phyloP scores from a whole-genome alignment of 108 stramenopile species.

The Licmophora abbreviata region DNA sequence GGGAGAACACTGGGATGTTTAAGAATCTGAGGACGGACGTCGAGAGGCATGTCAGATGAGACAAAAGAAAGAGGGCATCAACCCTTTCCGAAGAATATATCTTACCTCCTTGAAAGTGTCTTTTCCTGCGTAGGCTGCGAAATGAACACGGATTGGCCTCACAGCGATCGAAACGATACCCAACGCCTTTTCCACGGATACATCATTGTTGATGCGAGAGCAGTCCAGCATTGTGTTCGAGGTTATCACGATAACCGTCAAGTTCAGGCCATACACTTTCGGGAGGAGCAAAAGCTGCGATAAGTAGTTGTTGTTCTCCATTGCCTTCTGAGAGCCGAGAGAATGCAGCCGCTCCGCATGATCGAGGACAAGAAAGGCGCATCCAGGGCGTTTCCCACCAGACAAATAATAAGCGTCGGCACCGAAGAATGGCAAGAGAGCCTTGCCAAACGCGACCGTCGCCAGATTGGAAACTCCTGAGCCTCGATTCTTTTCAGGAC shows the following conservation, averaged over 20 bases:
- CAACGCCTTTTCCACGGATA: slow-evolving; percentile 17
- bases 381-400: slow-evolving; percentile 9
- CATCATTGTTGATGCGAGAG: slow-evolving; percentile 34
- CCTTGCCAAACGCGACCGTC: slow-evolving; percentile 1
- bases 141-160: slow-evolving; percentile 39
- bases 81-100: too few relatives aligned
- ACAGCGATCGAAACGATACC: slow-evolving; percentile 33
- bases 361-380: slow-evolving; percentile 59
- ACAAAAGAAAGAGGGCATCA: too few relatives aligned
- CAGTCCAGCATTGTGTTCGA: slow-evolving; percentile 23
- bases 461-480: too few relatives aligned
- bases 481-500: too few relatives aligned
- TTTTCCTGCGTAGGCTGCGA: slow-evolving; percentile 31
- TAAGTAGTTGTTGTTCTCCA: slow-evolving; percentile 22
- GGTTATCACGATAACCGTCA: slow-evolving; percentile 56
- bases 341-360: slow-evolving; percentile 57
- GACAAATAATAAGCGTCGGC: not conserved
- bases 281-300: slow-evolving; percentile 54
- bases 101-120: slow-evolving; percentile 22
- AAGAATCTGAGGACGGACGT: not conserved
- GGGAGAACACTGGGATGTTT: too few relatives aligned
- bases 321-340: slow-evolving; percentile 7
- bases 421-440: slow-evolving; percentile 4
- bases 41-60: not conserved
- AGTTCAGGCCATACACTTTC: slow-evolving; percentile 42